Conservation (phyloP, 805 yeast species). For the Kuraishia ogatae region DNA sequence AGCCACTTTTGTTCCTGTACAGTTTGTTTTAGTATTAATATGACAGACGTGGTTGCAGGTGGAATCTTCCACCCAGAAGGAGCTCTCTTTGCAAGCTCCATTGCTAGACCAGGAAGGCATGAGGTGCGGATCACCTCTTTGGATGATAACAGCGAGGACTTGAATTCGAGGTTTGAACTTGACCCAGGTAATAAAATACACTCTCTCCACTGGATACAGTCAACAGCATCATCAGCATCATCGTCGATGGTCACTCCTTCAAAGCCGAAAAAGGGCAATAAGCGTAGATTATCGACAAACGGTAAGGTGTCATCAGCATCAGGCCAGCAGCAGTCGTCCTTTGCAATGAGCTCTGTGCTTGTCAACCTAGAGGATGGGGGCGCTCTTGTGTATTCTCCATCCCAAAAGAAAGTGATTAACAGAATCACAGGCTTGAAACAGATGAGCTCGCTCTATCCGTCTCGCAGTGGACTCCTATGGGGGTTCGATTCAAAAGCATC, state of each 20-base stretch:
- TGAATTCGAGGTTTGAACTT: background rate
- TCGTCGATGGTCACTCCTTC: background rate
- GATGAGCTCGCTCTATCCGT: constrained; percentile 17
- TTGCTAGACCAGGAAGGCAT: background rate
- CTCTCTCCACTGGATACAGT: constrained; percentile 2
- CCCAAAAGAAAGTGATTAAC: constrained; percentile 25
- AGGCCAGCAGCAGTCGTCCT: background rate
- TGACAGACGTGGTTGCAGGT: background rate
- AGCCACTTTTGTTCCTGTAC: too few relatives aligned
- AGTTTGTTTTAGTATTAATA: too few relatives aligned
- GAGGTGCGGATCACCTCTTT: background rate
- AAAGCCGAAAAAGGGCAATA: background rate
- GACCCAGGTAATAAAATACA: constrained; percentile 1
- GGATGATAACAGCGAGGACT: background rate
- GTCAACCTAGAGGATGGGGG: constrained; percentile 2
- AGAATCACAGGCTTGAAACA: constrained; percentile 25
- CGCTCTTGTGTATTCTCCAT: constrained; percentile 12
- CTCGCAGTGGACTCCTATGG: constrained; percentile 17
- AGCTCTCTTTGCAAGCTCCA: background rate
- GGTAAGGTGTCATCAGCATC: background rate
- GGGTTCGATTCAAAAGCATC: constrained; percentile 19
- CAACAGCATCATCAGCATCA: background rate
- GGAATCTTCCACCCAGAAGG: background rate
- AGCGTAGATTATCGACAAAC: background rate
- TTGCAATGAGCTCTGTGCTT: background rate